These are phyloP conservation scores for Eleusine coracana DNA, from an alignment of 176 grass and related monocot species.

Conservation along the genomic window DNA sequence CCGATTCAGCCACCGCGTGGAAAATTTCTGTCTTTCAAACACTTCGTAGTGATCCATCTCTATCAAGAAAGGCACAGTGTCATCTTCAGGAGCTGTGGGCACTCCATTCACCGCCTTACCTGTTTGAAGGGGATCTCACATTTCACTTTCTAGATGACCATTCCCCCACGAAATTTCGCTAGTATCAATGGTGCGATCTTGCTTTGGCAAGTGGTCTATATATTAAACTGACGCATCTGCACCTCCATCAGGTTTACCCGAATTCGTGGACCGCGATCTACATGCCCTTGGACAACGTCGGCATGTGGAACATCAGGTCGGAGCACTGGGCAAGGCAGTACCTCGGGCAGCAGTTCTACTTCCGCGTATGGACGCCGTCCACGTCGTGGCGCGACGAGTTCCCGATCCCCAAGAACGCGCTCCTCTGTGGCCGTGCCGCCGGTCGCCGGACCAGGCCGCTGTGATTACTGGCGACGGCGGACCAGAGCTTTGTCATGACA, in stretches of 20 bases:
- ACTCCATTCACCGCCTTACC: not conserved
- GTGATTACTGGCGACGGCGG: conserved; percentile 40
- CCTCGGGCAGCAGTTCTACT: conserved; percentile 92
- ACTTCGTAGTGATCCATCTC: conserved; percentile 14
- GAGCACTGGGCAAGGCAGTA: conserved; percentile 89
- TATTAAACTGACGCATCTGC: conserved; percentile 2
- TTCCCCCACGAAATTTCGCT: not conserved
- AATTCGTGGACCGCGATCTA: conserved; percentile 87
- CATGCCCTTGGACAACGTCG: conserved; percentile 91
- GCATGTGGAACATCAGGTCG: conserved; percentile 86
- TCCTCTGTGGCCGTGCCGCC: conserved; percentile 76
- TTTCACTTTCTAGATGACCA: conserved; percentile 5
- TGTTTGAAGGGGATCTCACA: not conserved
- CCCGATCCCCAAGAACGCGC: conserved; percentile 87
- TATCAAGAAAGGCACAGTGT: conserved; percentile 27
- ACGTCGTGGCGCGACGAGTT: conserved; percentile 85
- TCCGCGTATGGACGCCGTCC: conserved; percentile 75
- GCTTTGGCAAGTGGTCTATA: not conserved
- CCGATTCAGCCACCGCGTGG: conserved; percentile 1
- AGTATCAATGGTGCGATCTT: not conserved
- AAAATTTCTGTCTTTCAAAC: not conserved
- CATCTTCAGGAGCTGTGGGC: conserved; percentile 1
- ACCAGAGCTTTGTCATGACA: conserved; percentile 57
- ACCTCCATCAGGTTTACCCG: conserved; percentile 75
- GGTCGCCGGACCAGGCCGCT: conserved; percentile 71